A percentile compares a stretch with the other conserved stretches of the same genome.
These are phyloP conservation scores for Pichia scutulata DNA, from an alignment of 805 yeast genomes.

Conservation along the genomic window DNA sequence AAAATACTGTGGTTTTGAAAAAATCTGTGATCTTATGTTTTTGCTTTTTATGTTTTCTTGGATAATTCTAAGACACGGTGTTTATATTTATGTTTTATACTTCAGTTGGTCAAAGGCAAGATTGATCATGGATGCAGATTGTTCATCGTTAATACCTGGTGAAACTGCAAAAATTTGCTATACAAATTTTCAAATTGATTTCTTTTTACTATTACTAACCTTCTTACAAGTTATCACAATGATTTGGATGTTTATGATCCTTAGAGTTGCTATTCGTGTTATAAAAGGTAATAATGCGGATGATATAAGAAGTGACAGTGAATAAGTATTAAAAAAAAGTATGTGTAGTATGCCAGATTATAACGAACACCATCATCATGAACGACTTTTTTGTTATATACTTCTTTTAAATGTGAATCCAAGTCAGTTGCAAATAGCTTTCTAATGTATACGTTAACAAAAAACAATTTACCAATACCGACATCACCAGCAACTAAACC, in stretches of 20 bases:
- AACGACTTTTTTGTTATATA: too few relatives aligned
- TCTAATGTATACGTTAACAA: too few relatives aligned
- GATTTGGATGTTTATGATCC: conserved; percentile 70
- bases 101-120: conserved; percentile 46
- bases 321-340: conserved; percentile 15
- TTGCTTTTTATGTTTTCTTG: conserved; percentile 58
- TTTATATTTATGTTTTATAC: conserved; percentile 58
- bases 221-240: conserved; percentile 59
- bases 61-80: conserved; percentile 66
- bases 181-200: conserved; percentile 36
- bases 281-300: conserved; percentile 71
- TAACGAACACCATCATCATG: too few relatives aligned
- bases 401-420: too few relatives aligned
- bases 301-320: conserved; percentile 83
- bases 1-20: conserved; percentile 58
- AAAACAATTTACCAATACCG: too few relatives aligned
- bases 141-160: conserved; percentile 23
- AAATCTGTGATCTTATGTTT: conserved; percentile 62
- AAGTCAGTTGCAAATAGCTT: too few relatives aligned
- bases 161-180: conserved; percentile 37
- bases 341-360: not conserved
- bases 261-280: conserved; percentile 63
- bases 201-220: conserved; percentile 49
- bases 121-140: conserved; percentile 39
- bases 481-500: too few relatives aligned